Evolutionary conservation across 2,329 filamentous ascomycete species (phyloP), one percentile per base, ranked within the genome.

Genomic region (Cladophialophora exuberans): DNA sequence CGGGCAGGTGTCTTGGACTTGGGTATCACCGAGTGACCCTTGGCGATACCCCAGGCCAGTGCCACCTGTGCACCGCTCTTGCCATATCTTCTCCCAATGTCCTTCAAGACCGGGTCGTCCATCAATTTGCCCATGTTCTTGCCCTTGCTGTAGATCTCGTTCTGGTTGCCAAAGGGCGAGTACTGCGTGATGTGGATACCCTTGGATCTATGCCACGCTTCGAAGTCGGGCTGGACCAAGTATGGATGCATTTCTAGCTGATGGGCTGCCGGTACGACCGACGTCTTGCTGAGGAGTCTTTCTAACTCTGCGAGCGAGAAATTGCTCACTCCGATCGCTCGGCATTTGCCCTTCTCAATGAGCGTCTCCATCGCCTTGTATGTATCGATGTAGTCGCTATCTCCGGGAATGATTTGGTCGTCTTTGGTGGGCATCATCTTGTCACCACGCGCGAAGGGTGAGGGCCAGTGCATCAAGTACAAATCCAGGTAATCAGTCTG

Each of bases 381-480:
- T 3, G 79, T 75, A 30, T 80, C 78, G 26, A 80, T 70, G 52
- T 75, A 77, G 62, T 81, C 79, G 44, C 74, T 70, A 30, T 77
- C 67, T 13, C 72, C 76, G 1, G 72, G 63, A n/a, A 69, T 61
- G 3, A 69, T 66, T 46, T 76, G 77, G 23, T 73, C 75, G 20
- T 72, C 64, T 52, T 69, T 67, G 57, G 77, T 77, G 2, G 80
- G 79, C 45, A 80, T 74, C 35, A 73, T 59, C 4, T 76, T 70
- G 18, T 73, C 70, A n/a, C 78, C 74, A 20, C 75, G 71, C 42
- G 76, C 75, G 66, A 81, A 83, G 1, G 82, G 73, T 7, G 77
- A 74, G 0, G 82, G 82, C 78, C 79, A 89, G 71, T 88, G 85
- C 67, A 90, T 87, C 54, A 89, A 76, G 69, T 82, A 88, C 9